Evolutionary conservation across 352 stramenopile genomes (phyloP), one percentile per base, ranked within the genome.

Genomic region (Phytophthora quininea): DNA sequence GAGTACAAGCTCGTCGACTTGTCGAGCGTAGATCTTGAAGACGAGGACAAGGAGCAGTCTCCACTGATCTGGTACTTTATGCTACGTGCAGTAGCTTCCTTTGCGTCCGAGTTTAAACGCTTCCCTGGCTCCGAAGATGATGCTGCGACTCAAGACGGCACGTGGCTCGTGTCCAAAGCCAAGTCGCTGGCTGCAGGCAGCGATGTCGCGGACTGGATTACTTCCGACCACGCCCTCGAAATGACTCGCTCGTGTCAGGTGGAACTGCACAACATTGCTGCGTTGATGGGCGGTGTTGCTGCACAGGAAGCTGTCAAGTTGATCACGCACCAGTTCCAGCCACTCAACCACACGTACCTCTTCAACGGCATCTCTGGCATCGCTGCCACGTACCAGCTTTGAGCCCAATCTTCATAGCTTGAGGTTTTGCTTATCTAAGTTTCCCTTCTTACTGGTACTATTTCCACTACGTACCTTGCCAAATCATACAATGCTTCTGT

Each of bases 271-370:
- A 96, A 89, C 42, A 86, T 98, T 52, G 94, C 96, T 3, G 91
- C 93, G 29, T 76, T 99, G 19, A 84, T 99, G 54, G 98, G 97
- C n/a, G 98, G 97, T 19, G 89, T 99, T 15, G 97, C 96, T 2
- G 91, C 93, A 32, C 98, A 99, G 73, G 98, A 99, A 67, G 96
- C 96, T 14, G 84, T 99, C 50, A 99, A 99, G 77, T 70, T 99
- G 47, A 97, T 99, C 74, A 99, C 97, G 42, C 88, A 97, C 51
- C 96, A 99, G 76, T 99, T 99, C 69, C 81, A 98, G 62, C 97
- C 97, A 0, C 67, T 99, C 4, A 89, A 99, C 74, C 97, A 99
- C 76, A 99, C 97, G 14, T 99, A 98, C 74, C 45, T 99, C 6
- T 99, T 98, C 81, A 99, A 99, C 80, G 98, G 97, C 27, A 98